Evolutionary conservation across 106 monocot genomes (phyloP), one percentile per base, ranked within the genome.

Genomic region (Apostasia ramifera): DNA sequence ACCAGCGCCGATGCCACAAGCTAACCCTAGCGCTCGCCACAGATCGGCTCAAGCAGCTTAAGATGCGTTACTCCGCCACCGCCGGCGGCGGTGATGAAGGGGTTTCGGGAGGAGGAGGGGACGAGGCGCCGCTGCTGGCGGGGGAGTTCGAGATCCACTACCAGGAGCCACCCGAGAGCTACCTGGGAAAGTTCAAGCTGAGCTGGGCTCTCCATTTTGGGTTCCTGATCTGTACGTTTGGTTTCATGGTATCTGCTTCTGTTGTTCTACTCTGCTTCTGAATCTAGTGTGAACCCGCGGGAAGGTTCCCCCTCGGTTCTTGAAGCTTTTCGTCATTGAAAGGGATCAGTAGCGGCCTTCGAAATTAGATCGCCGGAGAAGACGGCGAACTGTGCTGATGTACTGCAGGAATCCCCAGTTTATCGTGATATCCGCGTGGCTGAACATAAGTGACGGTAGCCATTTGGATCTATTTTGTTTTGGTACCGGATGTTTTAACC

Each of bases 1-100:
- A 98, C 85, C 98, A 98, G 81, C 63, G 98, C 40, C 73, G 93
- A 14, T 98, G 98, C 80, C 98, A 98, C 81, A 98, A 98, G 87
- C 87, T 93, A 48, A 98, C 97, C 44, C 87, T 97, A 9, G 81
- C 86, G 14, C 74, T 97, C 12, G 97, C 97, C 43, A 90, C 97
- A 14, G 97, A 97, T 41, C 73, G 87, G 44, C 76, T 97, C 44
- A 87, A 79, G 84, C 60, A 66, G 44, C 59, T 95, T 46, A 81
- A 79, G 86, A 46, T 67, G 60, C 56, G 84, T 53, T 81, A 52
- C 67, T 61, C 59, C 47, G 57, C 41, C 12, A 63, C 45, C n/a
- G 62, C 58, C 0, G 65, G 57, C 0, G 73, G 54, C 2, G 8
- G 14, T 6, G 15, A n/a, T 1, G 50, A 15, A 1, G 50, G 7